Evolutionary conservation across 2,329 filamentous ascomycete genomes (phyloP).

Genomic region (Talaromyces sp.): DNA sequence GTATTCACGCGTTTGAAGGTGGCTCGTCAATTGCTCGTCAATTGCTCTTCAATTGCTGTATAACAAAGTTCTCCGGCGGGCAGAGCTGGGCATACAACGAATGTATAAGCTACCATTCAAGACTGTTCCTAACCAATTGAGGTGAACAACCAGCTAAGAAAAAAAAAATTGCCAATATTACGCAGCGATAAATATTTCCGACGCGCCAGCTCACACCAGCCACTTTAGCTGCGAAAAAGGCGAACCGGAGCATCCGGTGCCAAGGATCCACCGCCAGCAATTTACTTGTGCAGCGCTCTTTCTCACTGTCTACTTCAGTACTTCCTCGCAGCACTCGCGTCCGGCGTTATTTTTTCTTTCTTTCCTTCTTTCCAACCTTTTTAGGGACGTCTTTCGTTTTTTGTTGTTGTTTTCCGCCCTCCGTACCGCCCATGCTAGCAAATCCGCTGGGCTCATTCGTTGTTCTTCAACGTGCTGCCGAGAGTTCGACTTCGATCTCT

Average conservation of each 20-base stretch:
- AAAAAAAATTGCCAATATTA: not conserved
- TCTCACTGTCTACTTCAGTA: not conserved
- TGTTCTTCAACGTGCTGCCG: slow-evolving; percentile 13
- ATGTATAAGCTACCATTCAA: not conserved
- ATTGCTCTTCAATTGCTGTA: too few species aligned
- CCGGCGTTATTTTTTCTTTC: not conserved
- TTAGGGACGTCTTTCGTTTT: not conserved
- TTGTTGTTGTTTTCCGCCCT: not conserved
- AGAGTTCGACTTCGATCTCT: not conserved
- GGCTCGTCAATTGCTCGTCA: too few species aligned
- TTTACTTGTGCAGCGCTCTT: not conserved
- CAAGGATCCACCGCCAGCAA: not conserved
- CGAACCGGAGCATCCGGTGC: not conserved
- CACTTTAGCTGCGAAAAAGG: not conserved
- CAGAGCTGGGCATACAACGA: not conserved
- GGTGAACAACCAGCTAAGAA: not conserved
- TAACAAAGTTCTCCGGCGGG: too few species aligned
- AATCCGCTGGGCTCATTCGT: slow-evolving; percentile 10
- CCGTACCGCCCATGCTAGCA: slow-evolving; percentile 13
- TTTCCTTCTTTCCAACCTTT: not conserved
- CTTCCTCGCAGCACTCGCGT: not conserved
- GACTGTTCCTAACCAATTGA: not conserved
- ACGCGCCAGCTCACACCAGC: not conserved
- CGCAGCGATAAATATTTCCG: not conserved
- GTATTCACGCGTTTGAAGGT: too few species aligned